Conservation (phyloP, 805 yeast species). For the Lipomyces yamadae region DNA sequence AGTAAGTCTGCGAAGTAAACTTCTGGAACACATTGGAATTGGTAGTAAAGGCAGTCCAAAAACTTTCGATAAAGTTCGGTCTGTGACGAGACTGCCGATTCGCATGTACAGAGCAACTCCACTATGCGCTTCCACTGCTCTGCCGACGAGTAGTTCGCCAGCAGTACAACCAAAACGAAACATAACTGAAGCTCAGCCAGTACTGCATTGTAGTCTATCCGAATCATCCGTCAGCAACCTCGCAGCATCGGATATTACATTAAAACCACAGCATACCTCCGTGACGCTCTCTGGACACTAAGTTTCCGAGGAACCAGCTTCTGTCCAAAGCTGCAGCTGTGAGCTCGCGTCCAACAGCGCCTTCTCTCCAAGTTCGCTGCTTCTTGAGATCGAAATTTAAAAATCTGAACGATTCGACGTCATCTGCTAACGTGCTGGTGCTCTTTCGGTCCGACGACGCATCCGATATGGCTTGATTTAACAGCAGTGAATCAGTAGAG, state of each 20-base stretch:
- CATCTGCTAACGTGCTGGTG: background rate
- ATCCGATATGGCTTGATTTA: slow-evolving; percentile 29
- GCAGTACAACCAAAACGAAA: slow-evolving; percentile 54
- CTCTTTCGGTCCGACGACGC: background rate
- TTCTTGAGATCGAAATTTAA: slow-evolving; percentile 50
- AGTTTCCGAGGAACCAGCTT: slow-evolving; percentile 58
- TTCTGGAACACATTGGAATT: slow-evolving; percentile 51
- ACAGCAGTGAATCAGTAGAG: slow-evolving; percentile 46
- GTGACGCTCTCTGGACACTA: slow-evolving; percentile 41
- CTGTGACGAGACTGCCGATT: slow-evolving; percentile 42
- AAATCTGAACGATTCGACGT: slow-evolving; percentile 49
- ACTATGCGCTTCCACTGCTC: slow-evolving; percentile 66
- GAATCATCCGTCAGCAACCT: background rate
- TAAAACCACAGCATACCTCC: slow-evolving; percentile 18
- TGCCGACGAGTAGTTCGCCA: slow-evolving; percentile 68
- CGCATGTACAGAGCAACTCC: slow-evolving; percentile 51
- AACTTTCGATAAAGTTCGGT: slow-evolving; percentile 45
- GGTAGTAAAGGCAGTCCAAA: slow-evolving; percentile 45
- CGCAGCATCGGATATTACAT: background rate
- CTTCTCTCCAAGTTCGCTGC: slow-evolving; percentile 47
- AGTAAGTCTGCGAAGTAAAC: slow-evolving; percentile 52
- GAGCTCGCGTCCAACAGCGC: slow-evolving; percentile 48
- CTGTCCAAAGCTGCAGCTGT: slow-evolving; percentile 64
- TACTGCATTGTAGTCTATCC: slow-evolving; percentile 44
- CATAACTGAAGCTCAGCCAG: slow-evolving; percentile 62